These are phyloP conservation scores for Coniochaeta sp. DNA, from an alignment of 2,329 filamentous ascomycete species.

Conservation along the genomic window DNA sequence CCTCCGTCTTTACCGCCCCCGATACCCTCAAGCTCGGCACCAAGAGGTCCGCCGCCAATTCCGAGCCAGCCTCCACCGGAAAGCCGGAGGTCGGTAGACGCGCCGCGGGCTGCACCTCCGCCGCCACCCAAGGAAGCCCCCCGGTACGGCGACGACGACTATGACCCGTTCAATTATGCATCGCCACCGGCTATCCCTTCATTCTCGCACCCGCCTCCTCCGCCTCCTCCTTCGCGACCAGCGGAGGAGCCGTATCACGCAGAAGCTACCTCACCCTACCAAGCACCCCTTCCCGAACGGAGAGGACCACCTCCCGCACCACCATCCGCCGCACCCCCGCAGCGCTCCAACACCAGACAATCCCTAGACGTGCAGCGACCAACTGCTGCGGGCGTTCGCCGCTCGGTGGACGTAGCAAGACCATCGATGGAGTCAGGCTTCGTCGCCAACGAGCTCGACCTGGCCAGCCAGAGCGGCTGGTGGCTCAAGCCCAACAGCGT, in stretches of 20 bases:
- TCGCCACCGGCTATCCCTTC: slow-evolving; percentile 20
- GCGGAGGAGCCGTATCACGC: slow-evolving; percentile 41
- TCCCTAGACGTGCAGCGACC: slow-evolving; percentile 58
- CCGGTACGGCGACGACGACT: slow-evolving; percentile 51
- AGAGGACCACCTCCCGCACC: slow-evolving; percentile 34
- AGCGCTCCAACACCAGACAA: slow-evolving; percentile 30
- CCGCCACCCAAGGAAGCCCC: slow-evolving; percentile 43
- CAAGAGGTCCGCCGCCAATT: slow-evolving; percentile 55
- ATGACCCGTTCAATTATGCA: slow-evolving; percentile 58
- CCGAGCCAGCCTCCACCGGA: slow-evolving; percentile 49
- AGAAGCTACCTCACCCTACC: slow-evolving; percentile 27
- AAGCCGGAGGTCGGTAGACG: slow-evolving; percentile 59
- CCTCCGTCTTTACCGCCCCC: slow-evolving; percentile 46
- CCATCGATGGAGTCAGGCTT: slow-evolving; percentile 72
- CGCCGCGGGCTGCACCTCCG: slow-evolving; percentile 62
- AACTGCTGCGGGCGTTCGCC: slow-evolving; percentile 28
- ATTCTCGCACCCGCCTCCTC: slow-evolving; percentile 19
- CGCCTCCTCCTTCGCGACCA: slow-evolving; percentile 27
- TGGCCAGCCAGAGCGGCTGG: slow-evolving; percentile 70
- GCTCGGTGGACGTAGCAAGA: slow-evolving; percentile 69
- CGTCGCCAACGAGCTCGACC: slow-evolving; percentile 81
- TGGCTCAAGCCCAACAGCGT: slow-evolving; percentile 76
- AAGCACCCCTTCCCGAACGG: slow-evolving; percentile 35
- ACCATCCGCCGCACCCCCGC: slow-evolving; percentile 22
- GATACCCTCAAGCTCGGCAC: slow-evolving; percentile 43